Evolutionary conservation across 257 asterid species (phyloP), one percentile per base, ranked within the genome.

Genomic region (Nicotiana obtusifolia): DNA sequence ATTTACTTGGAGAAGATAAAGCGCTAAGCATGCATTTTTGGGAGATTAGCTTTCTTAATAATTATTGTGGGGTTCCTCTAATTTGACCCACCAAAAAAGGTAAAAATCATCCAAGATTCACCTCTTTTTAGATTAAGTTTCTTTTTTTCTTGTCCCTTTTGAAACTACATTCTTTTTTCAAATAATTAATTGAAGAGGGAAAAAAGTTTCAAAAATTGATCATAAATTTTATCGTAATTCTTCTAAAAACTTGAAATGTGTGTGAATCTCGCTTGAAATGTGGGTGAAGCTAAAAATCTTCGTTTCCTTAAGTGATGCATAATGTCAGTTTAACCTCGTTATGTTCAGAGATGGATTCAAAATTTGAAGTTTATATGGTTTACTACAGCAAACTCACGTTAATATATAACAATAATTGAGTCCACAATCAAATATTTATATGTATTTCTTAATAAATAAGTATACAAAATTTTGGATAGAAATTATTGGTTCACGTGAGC

Each of bases 41-140:
- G 76, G 49, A 69, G 77, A 68, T 83, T 78, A 79, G 20, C 26
- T 52, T 14, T 83, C 77, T 57, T 68, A 68, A 67, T 68, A 68
- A 67, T 59, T 57, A 62, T 41, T 69, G 59, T 56, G 44, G 76
- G 56, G 28, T 78, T 68, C 22, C 30, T 44, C 41, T 19, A 78
- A 28, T 47, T 57, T 44, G 66, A 68, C 54, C 76, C 80, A 78
- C 44, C 20, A 7, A 56, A 77, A 64, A 16, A 20, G 59, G 28
- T 49, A 65, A 73, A 69, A 47, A 47, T 73, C 78, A 73, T 44
- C 8, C 79, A 22, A 22, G 37, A 22, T 47, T 73, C 16, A 76
- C 52, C 37, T 11, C 71, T 77, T 33, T 54, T 7, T 6, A 65
- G 33, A 54, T 53, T 64, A 13, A 47, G 11, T 24, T 24, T 41